Evolutionary conservation across 2,329 filamentous ascomycete species (phyloP).

Genomic region (Apiospora rasikravindrae): DNA sequence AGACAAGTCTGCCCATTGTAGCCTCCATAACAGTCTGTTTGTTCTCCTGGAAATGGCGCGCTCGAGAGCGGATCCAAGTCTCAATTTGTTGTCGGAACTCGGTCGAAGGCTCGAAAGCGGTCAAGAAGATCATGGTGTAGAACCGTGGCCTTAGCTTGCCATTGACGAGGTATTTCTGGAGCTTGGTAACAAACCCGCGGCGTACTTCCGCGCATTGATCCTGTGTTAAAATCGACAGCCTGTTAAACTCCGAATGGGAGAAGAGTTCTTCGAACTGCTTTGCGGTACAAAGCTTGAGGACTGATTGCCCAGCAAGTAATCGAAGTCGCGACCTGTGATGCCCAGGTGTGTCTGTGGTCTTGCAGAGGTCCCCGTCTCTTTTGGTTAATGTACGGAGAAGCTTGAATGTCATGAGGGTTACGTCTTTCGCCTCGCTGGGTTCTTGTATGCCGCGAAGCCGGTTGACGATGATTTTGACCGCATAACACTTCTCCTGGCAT

Average conservation of each 20-base stretch:
- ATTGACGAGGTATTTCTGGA: slow-evolving; percentile 88
- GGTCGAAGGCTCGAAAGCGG: slow-evolving; percentile 85
- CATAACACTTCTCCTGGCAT: slow-evolving; percentile 80
- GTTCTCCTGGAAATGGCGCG: slow-evolving; percentile 65
- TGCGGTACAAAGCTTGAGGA: slow-evolving; percentile 82
- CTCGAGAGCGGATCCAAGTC: slow-evolving; percentile 88
- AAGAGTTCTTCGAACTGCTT: slow-evolving; percentile 79
- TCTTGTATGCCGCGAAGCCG: slow-evolving; percentile 70
- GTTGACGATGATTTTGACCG: slow-evolving; percentile 86
- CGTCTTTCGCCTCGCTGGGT: slow-evolving; percentile 57
- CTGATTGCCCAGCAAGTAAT: slow-evolving; percentile 78
- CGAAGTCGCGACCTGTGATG: slow-evolving; percentile 82
- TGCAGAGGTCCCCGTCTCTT: slow-evolving; percentile 79
- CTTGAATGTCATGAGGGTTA: slow-evolving; percentile 74
- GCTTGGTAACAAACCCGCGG: slow-evolving; percentile 76
- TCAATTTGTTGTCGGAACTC: slow-evolving; percentile 76
- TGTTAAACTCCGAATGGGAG: slow-evolving; percentile 76
- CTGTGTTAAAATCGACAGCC: slow-evolving; percentile 80
- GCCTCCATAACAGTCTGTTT: slow-evolving; percentile 76
- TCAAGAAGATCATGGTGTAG: slow-evolving; percentile 87
- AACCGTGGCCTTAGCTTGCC: slow-evolving; percentile 75
- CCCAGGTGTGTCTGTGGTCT: slow-evolving; percentile 74
- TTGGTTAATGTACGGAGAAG: slow-evolving; percentile 78
- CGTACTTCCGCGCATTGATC: slow-evolving; percentile 78
- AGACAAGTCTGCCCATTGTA: slow-evolving; percentile 81